These are phyloP conservation scores for Penicillium soppii DNA, from an alignment of 495 filamentous ascomycete species.

Conservation along the genomic window DNA sequence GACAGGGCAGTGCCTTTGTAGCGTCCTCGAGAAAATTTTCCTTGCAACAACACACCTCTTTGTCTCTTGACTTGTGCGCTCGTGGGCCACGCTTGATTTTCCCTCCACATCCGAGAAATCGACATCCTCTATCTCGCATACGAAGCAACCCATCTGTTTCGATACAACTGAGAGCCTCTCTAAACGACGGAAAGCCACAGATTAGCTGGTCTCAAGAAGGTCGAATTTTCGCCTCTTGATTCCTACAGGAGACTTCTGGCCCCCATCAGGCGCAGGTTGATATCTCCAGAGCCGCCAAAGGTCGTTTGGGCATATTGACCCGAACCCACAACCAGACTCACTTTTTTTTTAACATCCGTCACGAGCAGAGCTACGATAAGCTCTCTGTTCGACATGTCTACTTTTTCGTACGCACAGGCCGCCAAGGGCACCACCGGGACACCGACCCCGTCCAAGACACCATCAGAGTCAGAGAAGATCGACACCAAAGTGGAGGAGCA, in stretches of 20 bases:
- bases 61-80: slow-evolving; percentile 9
- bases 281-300: slow-evolving; percentile 24
- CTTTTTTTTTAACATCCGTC: slow-evolving; percentile 10
- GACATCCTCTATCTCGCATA: slow-evolving; percentile 3
- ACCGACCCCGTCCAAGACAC: slow-evolving; percentile 35
- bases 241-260: slow-evolving; percentile 29
- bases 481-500: slow-evolving; percentile 33
- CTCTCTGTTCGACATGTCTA: slow-evolving; percentile 22
- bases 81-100: neutral
- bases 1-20: slow-evolving; percentile 20
- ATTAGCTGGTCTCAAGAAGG: slow-evolving; percentile 33
- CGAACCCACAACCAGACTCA: slow-evolving; percentile 11
- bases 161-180: slow-evolving; percentile 19
- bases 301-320: slow-evolving; percentile 26
- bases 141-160: slow-evolving; percentile 4
- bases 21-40: slow-evolving; percentile 9
- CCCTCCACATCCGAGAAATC: neutral
- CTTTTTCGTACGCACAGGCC: slow-evolving; percentile 94
- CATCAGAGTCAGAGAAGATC: slow-evolving; percentile 28
- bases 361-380: slow-evolving; percentile 18
- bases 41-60: neutral
- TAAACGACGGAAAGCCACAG: slow-evolving; percentile 28
- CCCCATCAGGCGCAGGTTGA: slow-evolving; percentile 19
- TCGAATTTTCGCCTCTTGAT: slow-evolving; percentile 25
- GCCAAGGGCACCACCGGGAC: slow-evolving; percentile 68